Percentiles rank a stretch among this genome's conserved stretches.
phyloP scores from a whole-genome alignment of 2,329 filamentous ascomycete species.

The Colletotrichum filicis region DNA sequence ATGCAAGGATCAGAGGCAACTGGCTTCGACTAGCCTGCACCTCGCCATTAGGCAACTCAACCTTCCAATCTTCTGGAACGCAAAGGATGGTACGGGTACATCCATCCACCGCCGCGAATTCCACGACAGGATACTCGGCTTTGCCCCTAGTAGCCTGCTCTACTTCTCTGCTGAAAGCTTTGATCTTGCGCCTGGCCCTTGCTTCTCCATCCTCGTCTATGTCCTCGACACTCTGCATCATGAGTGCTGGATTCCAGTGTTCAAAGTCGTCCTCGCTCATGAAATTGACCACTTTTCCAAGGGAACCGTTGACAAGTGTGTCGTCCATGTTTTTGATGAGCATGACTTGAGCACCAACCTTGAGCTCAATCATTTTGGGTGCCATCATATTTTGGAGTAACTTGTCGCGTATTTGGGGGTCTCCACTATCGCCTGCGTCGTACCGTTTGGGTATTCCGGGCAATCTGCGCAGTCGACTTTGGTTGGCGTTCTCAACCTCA shows the following conservation, averaged over 20 bases:
- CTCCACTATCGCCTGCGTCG: constrained; percentile 81
- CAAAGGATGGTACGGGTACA: constrained; percentile 81
- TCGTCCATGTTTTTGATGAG: constrained; percentile 99
- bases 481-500: constrained; percentile 91
- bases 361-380: constrained; percentile 81
- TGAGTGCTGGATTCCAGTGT: constrained; percentile 40
- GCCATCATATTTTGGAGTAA: constrained; percentile 94
- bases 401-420: constrained; percentile 77
- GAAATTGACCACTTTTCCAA: constrained; percentile 87
- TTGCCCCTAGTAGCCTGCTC: constrained; percentile 50
- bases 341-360: constrained; percentile 97
- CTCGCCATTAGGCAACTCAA: constrained; percentile 95
- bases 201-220: constrained; percentile 53
- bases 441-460: constrained; percentile 76
- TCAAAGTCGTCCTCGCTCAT: constrained; percentile 64
- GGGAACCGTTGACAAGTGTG: constrained; percentile 89
- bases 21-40: constrained; percentile 88
- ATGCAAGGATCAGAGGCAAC: constrained; percentile 90
- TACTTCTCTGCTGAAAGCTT: constrained; percentile 56
- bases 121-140: constrained; percentile 81
- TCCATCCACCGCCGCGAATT: constrained; percentile 84
- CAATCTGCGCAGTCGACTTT: constrained; percentile 76
- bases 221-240: constrained; percentile 49
- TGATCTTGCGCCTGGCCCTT: constrained; percentile 68
- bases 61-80: constrained; percentile 92